Conservation (phyloP, 768 basidiomycete species). For the Calocybe cyanea region DNA sequence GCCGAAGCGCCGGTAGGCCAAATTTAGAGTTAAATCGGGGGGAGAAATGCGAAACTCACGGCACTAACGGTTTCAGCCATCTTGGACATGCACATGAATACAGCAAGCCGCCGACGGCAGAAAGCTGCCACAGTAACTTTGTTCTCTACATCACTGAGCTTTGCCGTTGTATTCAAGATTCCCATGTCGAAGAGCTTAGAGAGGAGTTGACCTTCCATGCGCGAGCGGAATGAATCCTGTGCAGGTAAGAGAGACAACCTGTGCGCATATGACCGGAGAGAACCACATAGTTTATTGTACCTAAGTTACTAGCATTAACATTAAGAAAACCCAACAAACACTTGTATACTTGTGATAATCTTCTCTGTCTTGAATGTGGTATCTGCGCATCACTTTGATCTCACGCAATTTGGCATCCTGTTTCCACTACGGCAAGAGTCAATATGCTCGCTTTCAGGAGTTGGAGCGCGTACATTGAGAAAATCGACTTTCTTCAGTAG, state of each 20-base stretch:
- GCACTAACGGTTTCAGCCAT: conserved; percentile 96
- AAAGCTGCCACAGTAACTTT: conserved; percentile 95
- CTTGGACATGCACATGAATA: conserved; percentile 87
- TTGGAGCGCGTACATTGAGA: conserved; percentile 57
- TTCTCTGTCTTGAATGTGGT: conserved; percentile 92
- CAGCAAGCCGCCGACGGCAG: conserved; percentile 87
- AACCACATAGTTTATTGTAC: conserved; percentile 95
- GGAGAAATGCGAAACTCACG: conserved; percentile 51
- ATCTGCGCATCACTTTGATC: conserved; percentile 90
- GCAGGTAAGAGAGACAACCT: conserved; percentile 82
- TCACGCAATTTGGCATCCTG: conserved; percentile 90
- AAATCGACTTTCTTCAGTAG: conserved; percentile 97
- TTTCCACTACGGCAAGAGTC: conserved; percentile 70
- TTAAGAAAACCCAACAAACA: background rate
- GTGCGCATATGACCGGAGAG: conserved; percentile 81
- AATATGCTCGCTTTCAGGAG: background rate
- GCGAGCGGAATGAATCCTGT: conserved; percentile 81
- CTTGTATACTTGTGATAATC: conserved; percentile 81
- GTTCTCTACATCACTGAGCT: conserved; percentile 93
- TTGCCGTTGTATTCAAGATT: conserved; percentile 79
- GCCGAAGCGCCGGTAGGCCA: no score
- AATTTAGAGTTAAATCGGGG: no score
- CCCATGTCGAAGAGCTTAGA: conserved; percentile 98
- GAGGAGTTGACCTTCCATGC: conserved; percentile 83
- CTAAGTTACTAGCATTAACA: conserved; percentile 26